Percentiles rank a stretch among this genome's conserved stretches.
phyloP scores from a whole-genome alignment of 1,284 basidiomycete species.

The Apiotrichum mycotoxinovorans region DNA sequence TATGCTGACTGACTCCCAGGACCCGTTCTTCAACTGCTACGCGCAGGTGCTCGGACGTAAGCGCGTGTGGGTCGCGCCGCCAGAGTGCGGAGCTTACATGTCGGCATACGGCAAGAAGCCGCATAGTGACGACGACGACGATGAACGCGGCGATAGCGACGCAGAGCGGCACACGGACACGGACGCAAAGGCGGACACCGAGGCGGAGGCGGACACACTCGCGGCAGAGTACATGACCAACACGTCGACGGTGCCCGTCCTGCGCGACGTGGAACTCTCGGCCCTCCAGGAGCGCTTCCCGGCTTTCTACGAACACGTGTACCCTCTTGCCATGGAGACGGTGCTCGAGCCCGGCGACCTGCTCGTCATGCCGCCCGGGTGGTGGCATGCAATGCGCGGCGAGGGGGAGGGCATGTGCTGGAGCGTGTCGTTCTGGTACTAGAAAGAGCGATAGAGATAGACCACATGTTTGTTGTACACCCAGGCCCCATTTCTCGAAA shows the following conservation, averaged over 20 bases:
- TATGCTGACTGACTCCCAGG: constrained; percentile 55
- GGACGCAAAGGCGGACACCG: constrained; percentile 41
- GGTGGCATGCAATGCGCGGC: constrained; percentile 89
- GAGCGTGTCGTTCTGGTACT: constrained; percentile 51
- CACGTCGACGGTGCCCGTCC: constrained; percentile 49
- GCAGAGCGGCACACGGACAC: constrained; percentile 40
- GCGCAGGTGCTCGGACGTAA: constrained; percentile 85
- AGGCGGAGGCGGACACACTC: background rate
- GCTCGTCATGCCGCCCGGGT: constrained; percentile 80
- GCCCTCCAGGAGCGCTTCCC: constrained; percentile 25
- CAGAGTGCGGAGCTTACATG: constrained; percentile 58
- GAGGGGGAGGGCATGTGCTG: constrained; percentile 54
- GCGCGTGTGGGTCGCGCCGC: constrained; percentile 88
- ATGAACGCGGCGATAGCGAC: background rate
- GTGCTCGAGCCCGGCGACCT: constrained; percentile 76
- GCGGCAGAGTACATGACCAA: constrained; percentile 48
- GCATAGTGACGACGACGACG: constrained; percentile 3
- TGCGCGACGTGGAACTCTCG: constrained; percentile 21
- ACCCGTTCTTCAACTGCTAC: constrained; percentile 90
- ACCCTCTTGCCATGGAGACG: constrained; percentile 62
- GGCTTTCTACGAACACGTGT: constrained; percentile 60
- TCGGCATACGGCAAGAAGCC: constrained; percentile 45
- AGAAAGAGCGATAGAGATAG: background rate
- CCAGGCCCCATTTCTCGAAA: too few species aligned
- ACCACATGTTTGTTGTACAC: too few species aligned